Conservation (phyloP, 2,329 filamentous ascomycete species). For the Dryadomyces quercivorus region DNA sequence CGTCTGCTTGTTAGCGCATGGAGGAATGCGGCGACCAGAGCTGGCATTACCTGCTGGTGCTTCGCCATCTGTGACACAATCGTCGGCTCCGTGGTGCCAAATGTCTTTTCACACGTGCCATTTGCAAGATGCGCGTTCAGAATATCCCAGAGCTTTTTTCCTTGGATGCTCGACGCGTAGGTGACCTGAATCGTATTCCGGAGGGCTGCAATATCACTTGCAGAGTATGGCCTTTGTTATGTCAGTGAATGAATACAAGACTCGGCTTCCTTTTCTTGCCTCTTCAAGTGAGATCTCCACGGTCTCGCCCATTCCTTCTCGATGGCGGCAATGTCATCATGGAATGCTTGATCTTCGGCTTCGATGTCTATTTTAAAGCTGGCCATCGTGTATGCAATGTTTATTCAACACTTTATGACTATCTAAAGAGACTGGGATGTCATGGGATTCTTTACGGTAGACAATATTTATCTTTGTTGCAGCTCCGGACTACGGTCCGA, state of each 20-base stretch:
- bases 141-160: slow-evolving; percentile 23
- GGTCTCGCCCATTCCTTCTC: slow-evolving; percentile 22
- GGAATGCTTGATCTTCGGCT: slow-evolving; percentile 19
- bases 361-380: slow-evolving; percentile 12
- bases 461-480: too few relatives aligned
- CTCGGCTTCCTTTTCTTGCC: slow-evolving; percentile 2
- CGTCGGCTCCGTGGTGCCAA: slow-evolving; percentile 24
- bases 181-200: slow-evolving; percentile 17
- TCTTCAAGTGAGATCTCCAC: slow-evolving; percentile 16
- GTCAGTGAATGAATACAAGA: not conserved
- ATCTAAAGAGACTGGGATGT: too few relatives aligned
- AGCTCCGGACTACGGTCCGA: too few relatives aligned
- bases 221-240: slow-evolving; percentile 16
- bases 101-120: slow-evolving; percentile 23
- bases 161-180: slow-evolving; percentile 20
- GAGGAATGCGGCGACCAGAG: not conserved
- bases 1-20: slow-evolving; percentile 15
- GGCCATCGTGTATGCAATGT: slow-evolving; percentile 7
- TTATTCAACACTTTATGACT: too few relatives aligned
- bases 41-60: slow-evolving; percentile 12
- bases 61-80: slow-evolving; percentile 24
- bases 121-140: slow-evolving; percentile 21
- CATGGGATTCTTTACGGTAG: too few relatives aligned
- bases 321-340: slow-evolving; percentile 19
- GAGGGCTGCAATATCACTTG: slow-evolving; percentile 21